Evolutionary conservation across 2,329 filamentous ascomycete genomes (phyloP), one percentile per base, ranked within the genome.

Genomic region (Knufia fluminis): DNA sequence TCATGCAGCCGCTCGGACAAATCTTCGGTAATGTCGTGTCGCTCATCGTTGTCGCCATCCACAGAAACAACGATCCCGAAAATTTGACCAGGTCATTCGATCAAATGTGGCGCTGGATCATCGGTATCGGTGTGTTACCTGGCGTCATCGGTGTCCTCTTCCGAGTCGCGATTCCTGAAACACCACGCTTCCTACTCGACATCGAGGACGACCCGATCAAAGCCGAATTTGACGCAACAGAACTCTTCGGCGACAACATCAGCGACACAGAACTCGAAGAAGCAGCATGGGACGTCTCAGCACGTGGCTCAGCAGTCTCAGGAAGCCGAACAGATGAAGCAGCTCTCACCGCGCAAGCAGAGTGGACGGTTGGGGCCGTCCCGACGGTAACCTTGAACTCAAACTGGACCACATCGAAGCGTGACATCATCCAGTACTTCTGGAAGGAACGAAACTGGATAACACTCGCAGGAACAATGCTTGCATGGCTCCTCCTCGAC

Each of bases 1-100:
- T 83, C 57, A 83, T 83, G 76, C 82, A 85, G 56, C 80, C 82
- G 1, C 66, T 85, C 7, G 82, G 82, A 4, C 81, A 85, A 59
- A 75, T 83, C 1, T 69, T 81, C 1, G 80, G 80, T 12, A 80
- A 82, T 53, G 63, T 82, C 3, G 77, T 83, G 9, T 77, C 78
- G 3, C 64, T 83, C 3, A 56, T 72, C 53, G 64, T 73, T 26
- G 63, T 70, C 42, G 59, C 62, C 28, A 54, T 62, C 23, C 58
- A 57, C 40, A 60, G 58, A 28, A 59, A 54, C 16, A 55, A 56
- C 20, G 54, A 57, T 4, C 52, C 52, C 16, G 59, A 55, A 12
- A 64, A 68, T 35, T 48, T 65, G 14, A 54, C 53, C 7, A 62
- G 64, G 4, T 65, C 68, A 3, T 67, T 83, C 1, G 80, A 84